Base-by-base conservation (phyloP, 441 rosid genomes). In the Gossypium schwendimanii region DNA sequence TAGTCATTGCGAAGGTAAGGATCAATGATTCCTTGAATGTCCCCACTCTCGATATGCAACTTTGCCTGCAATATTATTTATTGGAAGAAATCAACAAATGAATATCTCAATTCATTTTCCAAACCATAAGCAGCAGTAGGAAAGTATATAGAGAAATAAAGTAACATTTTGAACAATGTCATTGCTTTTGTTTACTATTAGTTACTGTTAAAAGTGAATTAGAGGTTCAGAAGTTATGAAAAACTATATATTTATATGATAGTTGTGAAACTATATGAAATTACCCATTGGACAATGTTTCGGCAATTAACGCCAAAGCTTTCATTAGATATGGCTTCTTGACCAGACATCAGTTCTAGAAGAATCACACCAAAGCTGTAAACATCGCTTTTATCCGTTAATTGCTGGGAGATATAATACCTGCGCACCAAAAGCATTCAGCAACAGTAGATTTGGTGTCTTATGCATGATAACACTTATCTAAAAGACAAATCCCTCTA, bases 281-380 rank as follows among this genome's bases (percentile, higher is more conserved):
- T 83, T 76, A 91, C 99, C 99, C 99, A 95, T 80, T 95, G 98
- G 73, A 89, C 99, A 49, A 95, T 95, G 80, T 93, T 90, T 12
- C 98, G 87, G 81, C 99, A 95, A 79, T 93, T 90, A 9, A 69
- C 89, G 17, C 98, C 98, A 0, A 95, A 95, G 87, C 74, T 94
- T 78, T 90, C 97, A 17, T 88, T 91, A 1, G 98, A 95, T 78
- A 95, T 95, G 61, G 98, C 93, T 79, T 95, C 97, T 69, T 92
- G 94, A 20, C 99, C 98, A 0, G 98, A 93, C 86, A 95, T 91
- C 71, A 95, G 86, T 81, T 95, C 98, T 1, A 95, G 90, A 72
- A 95, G 98, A 82, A 95, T 95, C 73, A 95, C 99, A 3, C 98
- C 99, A 0, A 95, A 95, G 88, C 98, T 91, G 65, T 95, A 95